Percentiles rank a stretch among this genome's conserved stretches.
These are phyloP conservation scores for Metschnikowia borealis DNA, from an alignment of 805 yeast species.

Conservation along the genomic window DNA sequence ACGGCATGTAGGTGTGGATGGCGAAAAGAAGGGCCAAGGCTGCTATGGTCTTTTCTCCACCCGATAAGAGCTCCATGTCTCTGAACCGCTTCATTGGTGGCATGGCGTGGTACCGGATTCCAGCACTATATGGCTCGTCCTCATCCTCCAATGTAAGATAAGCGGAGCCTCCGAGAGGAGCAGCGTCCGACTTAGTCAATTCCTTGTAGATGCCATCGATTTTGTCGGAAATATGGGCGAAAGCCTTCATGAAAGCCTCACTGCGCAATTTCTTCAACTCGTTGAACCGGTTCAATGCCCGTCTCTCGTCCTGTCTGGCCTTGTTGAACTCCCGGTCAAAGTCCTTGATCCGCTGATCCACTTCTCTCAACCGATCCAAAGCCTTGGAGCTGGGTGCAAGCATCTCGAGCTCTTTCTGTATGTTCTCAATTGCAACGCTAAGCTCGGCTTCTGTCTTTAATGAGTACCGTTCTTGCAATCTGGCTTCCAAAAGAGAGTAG, in stretches of 20 bases:
- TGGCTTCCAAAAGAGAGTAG: conserved; percentile 43
- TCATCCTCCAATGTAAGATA: conserved; percentile 81
- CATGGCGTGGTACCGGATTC: conserved; percentile 88
- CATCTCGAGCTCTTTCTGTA: conserved; percentile 35
- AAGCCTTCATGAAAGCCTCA: conserved; percentile 64
- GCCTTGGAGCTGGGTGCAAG: conserved; percentile 85
- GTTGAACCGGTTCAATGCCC: conserved; percentile 52
- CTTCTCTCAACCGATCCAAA: conserved; percentile 66
- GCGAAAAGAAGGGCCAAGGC: conserved; percentile 91
- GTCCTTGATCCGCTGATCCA: conserved; percentile 53
- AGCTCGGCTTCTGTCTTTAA: conserved; percentile 37
- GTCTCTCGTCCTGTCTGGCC: conserved; percentile 59
- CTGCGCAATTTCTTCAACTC: conserved; percentile 57
- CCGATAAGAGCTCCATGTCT: conserved; percentile 88
- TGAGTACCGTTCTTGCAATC: conserved; percentile 40
- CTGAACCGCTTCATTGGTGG: conserved; percentile 93
- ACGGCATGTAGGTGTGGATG: conserved; percentile 83
- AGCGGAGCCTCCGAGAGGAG: conserved; percentile 92
- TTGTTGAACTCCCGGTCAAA: conserved; percentile 61
- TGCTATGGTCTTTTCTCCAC: conserved; percentile 96
- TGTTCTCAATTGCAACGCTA: conserved; percentile 30
- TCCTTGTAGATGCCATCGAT: conserved; percentile 83
- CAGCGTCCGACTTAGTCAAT: conserved; percentile 64
- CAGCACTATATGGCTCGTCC: conserved; percentile 82
- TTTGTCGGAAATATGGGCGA: conserved; percentile 65